Percentiles rank a stretch among this genome's conserved stretches.
These are phyloP conservation scores for Xylariales sp. DNA, from an alignment of 2,329 filamentous ascomycete genomes.

Conservation along the genomic window DNA sequence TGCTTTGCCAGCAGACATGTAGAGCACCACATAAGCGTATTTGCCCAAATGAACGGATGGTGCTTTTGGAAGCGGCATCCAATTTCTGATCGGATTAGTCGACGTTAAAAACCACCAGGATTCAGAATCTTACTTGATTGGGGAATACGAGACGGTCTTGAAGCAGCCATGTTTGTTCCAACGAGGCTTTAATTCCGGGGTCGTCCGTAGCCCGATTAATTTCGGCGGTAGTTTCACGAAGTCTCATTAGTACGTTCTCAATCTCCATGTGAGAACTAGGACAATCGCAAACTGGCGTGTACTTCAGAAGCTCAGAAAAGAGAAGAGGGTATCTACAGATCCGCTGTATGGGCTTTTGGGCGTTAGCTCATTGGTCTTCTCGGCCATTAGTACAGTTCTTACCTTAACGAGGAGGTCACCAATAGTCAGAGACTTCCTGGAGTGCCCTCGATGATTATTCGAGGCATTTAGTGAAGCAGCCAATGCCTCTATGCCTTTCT, in stretches of 20 bases:
- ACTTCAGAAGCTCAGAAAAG: constrained; percentile 83
- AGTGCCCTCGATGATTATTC: constrained; percentile 70
- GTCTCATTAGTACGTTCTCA: constrained; percentile 74
- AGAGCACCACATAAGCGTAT: constrained; percentile 85
- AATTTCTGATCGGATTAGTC: constrained; percentile 55
- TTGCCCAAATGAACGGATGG: constrained; percentile 84
- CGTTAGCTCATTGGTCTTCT: constrained; percentile 29
- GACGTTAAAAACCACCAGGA: constrained; percentile 4
- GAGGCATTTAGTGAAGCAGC: constrained; percentile 79
- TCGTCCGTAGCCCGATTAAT: constrained; percentile 90
- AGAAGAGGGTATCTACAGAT: constrained; percentile 91
- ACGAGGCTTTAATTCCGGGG: constrained; percentile 71
- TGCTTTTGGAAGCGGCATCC: constrained; percentile 66
- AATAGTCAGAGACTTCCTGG: constrained; percentile 82
- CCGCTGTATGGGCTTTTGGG: constrained; percentile 82
- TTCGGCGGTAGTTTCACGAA: constrained; percentile 79
- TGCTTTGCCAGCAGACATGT: constrained; percentile 83
- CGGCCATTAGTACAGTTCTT: constrained; percentile 32
- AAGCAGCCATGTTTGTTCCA: constrained; percentile 86
- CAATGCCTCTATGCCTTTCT: constrained; percentile 85
- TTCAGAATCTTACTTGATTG: constrained; percentile 67
- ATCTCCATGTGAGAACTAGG: constrained; percentile 85
- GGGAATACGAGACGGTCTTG: constrained; percentile 84
- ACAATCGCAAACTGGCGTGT: constrained; percentile 86
- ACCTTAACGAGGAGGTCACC: constrained; percentile 93